Base-by-base conservation (phyloP, 2,329 filamentous ascomycete species). In the Cryphonectria radicalis region DNA sequence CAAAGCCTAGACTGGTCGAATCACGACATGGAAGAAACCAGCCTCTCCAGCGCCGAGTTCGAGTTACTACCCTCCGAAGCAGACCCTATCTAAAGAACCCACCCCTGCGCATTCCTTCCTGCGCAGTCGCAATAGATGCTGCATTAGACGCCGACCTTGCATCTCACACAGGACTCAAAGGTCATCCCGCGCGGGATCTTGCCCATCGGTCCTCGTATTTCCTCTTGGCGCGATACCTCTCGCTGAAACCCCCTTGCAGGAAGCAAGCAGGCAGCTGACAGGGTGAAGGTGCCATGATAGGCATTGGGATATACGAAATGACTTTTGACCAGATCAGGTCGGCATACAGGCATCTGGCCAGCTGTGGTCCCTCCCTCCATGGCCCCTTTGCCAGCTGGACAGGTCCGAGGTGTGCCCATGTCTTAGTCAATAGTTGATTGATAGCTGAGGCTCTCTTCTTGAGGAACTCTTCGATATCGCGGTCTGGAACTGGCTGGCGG, bases 21-120 rank as follows among this genome's bases (percentile, higher is more conserved):
- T 40, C 59, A 40, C 19, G 59, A 62, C 59, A 40, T 62, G 3
- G 14, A 28, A 22, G 19, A 40, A n/a, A 0, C 17, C 59, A 62
- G 32, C 32, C 43, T 50, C 43, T 28, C 59, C 10, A 19, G 17
- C 14, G 2, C 19, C 32, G 35, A 62, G 19, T 8, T 22, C 13
- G 17, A 14, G 3, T 62, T 40, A 13, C 28, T 62, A 11, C 32
- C 10, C 46, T 14, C 35, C 59, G 59, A 62, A 13, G 59, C 32
- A 37, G 50, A 55, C 19, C 28, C 67, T 68, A 68, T 68, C 57
- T 50, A 11, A 43, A 13, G 22, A 42, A 35, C 19, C 32, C 67
- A 53, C 43, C 59, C 57, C 40, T 35, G 57, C 59, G 50, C 32
- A 63, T 55, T 35, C n/a, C 55, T 37, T 63, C 42, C 67, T 68